A percentile compares a stretch with the other conserved stretches of the same genome.
phyloP scores from a whole-genome alignment of 306 rosid species.

The Arachis stenosperma region DNA sequence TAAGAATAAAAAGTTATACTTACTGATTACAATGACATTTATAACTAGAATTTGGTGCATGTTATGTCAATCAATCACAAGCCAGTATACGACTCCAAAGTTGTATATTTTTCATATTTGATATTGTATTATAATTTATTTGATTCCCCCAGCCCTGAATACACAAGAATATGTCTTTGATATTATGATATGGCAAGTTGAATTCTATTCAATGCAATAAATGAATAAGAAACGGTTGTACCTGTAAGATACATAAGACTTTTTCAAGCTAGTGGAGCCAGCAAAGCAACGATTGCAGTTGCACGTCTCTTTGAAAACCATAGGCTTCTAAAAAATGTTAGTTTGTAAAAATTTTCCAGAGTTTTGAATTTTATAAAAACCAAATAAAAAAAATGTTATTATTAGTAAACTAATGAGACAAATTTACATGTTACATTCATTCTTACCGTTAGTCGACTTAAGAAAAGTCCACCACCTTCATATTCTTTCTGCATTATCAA shows the following conservation, averaged over 20 bases:
- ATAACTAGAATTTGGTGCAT: too few relatives aligned
- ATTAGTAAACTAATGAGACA: neutral
- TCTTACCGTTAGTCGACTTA: neutral
- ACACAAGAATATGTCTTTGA: too few relatives aligned
- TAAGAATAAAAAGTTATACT: too few relatives aligned
- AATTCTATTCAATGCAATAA: neutral
- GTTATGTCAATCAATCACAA: too few relatives aligned
- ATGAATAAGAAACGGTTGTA: neutral
- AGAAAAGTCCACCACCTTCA: neutral
- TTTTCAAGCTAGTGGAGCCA: neutral
- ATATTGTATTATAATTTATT: too few relatives aligned
- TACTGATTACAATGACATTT: too few relatives aligned
- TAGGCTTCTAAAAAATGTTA: too few relatives aligned
- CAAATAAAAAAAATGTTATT: neutral
- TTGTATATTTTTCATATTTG: too few relatives aligned
- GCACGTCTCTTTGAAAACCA: neutral
- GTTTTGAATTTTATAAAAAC: neutral
- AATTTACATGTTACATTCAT: neutral
- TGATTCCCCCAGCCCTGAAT: too few relatives aligned
- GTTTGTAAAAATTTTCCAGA: neutral
- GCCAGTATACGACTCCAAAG: too few relatives aligned
- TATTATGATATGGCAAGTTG: neutral
- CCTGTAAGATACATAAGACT: neutral
- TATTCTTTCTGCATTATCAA: neutral
- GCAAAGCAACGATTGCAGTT: neutral